Evolutionary conservation across 1,284 basidiomycete species (phyloP), one percentile per base, ranked within the genome.

Genomic region (Salmacisia buchloeana): DNA sequence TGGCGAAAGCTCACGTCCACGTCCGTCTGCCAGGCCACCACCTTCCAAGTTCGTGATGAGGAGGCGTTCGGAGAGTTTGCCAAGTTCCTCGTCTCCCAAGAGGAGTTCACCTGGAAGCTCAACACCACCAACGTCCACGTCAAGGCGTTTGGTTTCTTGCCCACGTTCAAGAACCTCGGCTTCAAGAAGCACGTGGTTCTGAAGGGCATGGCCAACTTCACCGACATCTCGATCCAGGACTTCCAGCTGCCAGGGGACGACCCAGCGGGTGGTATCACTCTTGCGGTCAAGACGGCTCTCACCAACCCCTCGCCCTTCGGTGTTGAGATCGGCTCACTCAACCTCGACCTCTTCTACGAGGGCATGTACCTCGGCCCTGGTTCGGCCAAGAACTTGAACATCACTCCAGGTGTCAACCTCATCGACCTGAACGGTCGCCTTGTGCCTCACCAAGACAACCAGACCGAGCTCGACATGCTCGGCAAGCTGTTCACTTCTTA

Each of bases 261-360:
- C 76, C 85, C 87, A 1, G 81, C 80, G 0, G 88, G 88, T 52
- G 89, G 89, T 35, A 87, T 91, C 72, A 80, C 88, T 71, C 87
- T 88, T 67, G 73, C 83, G 38, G 85, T 87, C 12, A 81, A 83
- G 10, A 89, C 87, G 0, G 76, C 82, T 60, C 76, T 91, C 49
- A 82, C 76, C 49, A 90, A 91, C 74, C 83, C 85, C 23, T 89
- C 88, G 85, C 87, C 89, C 0, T 90, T 91, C 75, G 82, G 84
- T 35, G 82, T 91, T 60, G 82, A 86, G 75, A 83, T 91, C 35
- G 89, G 89, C 29, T 87, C 86, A 0, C 85, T 88, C 18, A 80
- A 85, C 5, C 86, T 90, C 68, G 83, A 83, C 64, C 82, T 91
- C 35, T 82, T 82, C 41, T 90, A 88, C 79, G 74, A 86, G 56